Base-by-base conservation (phyloP, 2,329 filamentous ascomycete species). In the Anthostomella pinea region DNA sequence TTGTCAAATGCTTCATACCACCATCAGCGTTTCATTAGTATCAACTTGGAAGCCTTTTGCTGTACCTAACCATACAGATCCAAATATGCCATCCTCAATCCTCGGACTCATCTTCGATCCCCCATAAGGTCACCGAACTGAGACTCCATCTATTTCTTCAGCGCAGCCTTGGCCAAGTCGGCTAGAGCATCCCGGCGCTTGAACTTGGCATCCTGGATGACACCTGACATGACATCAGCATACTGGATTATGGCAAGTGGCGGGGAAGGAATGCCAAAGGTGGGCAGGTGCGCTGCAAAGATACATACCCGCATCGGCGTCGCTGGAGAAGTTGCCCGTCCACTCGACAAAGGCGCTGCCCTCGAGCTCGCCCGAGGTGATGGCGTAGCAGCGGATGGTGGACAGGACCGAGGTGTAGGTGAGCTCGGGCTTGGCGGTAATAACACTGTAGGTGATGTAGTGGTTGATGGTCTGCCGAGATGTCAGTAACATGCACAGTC, bases 151-250 rank as follows among this genome's bases (percentile, higher is more conserved):
- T 29, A 41, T 43, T 54, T 52, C 55, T 66, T 65, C 23, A 52
- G 48, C 4, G 67, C 73, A 20, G 63, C 69, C 52, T 72, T 71
- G 39, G 76, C 79, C 24, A 86, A 70, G 52, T 84, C 82, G 31
- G 77, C 75, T 23, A 87, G 70, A 32, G 81, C 82, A 58, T 86
- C 83, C 33, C 79, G 79, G 45, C 83, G 81, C 75, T 87, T 87
- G 73, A 81, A 87, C 68, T 83, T 84, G 53, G 81, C 83, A 57
- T 87, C 83, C 62, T 83, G 77, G 48, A 87, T 84, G 41, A 85
- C 82, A 51, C 74, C 81, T 84, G 35, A 25, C 20, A 14, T 24
- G 5, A 27, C 8, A 32, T 54, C 23, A 60, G 38, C 33, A 42
- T 11, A 21, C 17, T 11, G 26, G 7, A 21, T 3, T 6, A n/a